These are phyloP conservation scores for Filobasidium floriforme DNA, from an alignment of 768 basidiomycete species.

Conservation along the genomic window DNA sequence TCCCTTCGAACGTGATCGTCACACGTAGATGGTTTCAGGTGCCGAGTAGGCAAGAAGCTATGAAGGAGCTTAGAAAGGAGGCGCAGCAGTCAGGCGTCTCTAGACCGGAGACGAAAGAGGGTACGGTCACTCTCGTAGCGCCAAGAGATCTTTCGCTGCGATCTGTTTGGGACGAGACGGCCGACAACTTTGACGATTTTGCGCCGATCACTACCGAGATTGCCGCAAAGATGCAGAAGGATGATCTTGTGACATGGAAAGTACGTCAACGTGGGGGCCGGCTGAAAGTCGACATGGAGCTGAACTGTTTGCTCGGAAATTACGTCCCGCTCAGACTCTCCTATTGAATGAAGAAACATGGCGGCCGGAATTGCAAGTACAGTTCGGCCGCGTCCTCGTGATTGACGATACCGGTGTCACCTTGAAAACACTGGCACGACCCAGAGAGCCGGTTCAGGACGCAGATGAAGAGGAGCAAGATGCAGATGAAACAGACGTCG, in stretches of 20 bases:
- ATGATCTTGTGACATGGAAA: too few relatives aligned
- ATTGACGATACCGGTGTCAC: neutral
- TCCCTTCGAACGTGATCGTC: neutral
- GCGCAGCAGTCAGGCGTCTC: too few relatives aligned
- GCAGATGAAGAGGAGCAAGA: neutral
- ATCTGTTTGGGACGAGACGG: too few relatives aligned
- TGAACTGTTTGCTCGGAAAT: too few relatives aligned
- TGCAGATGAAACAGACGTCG: neutral
- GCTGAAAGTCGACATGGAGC: too few relatives aligned
- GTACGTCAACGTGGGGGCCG: too few relatives aligned
- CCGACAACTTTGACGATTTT: too few relatives aligned
- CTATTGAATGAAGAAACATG: neutral
- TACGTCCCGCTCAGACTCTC: neutral
- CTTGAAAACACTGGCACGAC: neutral
- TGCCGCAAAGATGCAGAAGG: too few relatives aligned
- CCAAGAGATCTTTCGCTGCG: too few relatives aligned
- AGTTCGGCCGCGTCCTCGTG: neutral
- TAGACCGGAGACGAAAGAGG: too few relatives aligned
- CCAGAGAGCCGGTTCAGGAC: neutral
- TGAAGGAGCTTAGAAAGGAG: neutral
- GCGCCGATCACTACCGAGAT: too few relatives aligned
- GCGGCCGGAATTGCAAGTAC: neutral
- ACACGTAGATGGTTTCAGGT: neutral
- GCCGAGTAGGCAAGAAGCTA: slow-evolving; percentile 1
- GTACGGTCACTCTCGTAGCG: too few relatives aligned